Percentiles rank a stretch among this genome's conserved stretches.
These are phyloP conservation scores for Zizania latifolia DNA, from an alignment of 176 grass and related monocot genomes.

Conservation along the genomic window DNA sequence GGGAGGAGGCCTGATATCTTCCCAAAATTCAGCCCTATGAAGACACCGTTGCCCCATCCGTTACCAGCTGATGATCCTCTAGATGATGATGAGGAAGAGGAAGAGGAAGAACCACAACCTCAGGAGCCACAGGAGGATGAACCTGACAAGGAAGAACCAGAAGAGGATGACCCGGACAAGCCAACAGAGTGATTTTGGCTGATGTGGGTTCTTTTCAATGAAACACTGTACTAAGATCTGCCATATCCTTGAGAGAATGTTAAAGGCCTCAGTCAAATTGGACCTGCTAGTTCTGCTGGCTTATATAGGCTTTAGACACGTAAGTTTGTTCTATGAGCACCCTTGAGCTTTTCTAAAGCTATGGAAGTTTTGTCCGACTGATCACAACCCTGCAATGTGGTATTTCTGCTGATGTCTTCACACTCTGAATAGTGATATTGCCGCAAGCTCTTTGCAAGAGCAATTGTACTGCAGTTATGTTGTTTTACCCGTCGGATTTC, in stretches of 20 bases:
- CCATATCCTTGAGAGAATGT: conserved; percentile 3
- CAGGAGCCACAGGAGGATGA: conserved; percentile 64
- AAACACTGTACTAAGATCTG: conserved; percentile 1
- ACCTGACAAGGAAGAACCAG: conserved; percentile 63
- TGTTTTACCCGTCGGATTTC: neutral
- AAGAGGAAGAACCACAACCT: conserved; percentile 54
- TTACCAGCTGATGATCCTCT: conserved; percentile 65
- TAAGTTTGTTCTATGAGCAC: conserved; percentile 8
- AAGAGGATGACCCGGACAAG: conserved; percentile 59
- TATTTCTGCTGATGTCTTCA: neutral
- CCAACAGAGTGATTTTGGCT: conserved; percentile 37
- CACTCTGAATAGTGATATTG: neutral
- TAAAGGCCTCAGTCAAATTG: conserved; percentile 6
- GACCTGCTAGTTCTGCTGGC: conserved; percentile 22
- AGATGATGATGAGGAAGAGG: conserved; percentile 75
- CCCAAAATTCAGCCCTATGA: conserved; percentile 83
- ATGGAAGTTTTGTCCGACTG: conserved; percentile 42
- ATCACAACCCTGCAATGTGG: neutral
- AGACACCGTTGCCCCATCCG: conserved; percentile 67
- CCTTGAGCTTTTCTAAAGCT: conserved; percentile 20
- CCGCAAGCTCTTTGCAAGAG: neutral
- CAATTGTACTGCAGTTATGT: neutral
- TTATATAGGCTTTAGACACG: conserved; percentile 31
- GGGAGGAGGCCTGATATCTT: conserved; percentile 79
- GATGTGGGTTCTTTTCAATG: conserved; percentile 22